Evolutionary conservation across 441 rosid genomes (phyloP), one percentile per base, ranked within the genome.

Genomic region (Breynia disticha): DNA sequence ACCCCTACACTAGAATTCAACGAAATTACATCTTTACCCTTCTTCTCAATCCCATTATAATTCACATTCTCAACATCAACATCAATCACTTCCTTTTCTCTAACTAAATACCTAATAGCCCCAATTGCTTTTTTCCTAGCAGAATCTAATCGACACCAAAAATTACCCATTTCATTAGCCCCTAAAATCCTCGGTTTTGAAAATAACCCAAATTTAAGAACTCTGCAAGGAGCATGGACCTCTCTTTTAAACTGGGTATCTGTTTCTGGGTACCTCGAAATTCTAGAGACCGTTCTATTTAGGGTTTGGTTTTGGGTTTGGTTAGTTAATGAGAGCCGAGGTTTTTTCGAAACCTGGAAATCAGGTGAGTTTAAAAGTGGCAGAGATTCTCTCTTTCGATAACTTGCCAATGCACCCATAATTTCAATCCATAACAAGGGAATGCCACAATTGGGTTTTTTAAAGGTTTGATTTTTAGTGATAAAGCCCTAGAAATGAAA

Each of bases 391-490:
- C 88, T 87, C 76, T 86, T 84, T 21, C 88, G 76, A 45, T 71
- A 70, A 65, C 69, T 70, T 11, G 86, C 66, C 52, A 84, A 62
- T 52, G 84, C 95, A 48, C 87, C 94, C 97, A 86, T 86, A 49
- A 65, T 61, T 70, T 75, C 32, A 24, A 24, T 24, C 32, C 32
- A 24, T 24, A 24, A 7, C 32, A 7, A 24, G 32, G 4, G 7
- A 24, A n/a, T n/a, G n/a, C 32, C 32, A 24, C 32, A 24, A 24
- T 7, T 24, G 7, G 4, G 32, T 24, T 24, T 24, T 24, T 24
- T 7, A 24, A 24, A 24, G 32, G 32, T 7, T 24, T 24, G 32
- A 24, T 3, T 3, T 2, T 24, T 2, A 24, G 32, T 3, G 32
- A 24, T 24, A 24, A 24, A 24, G 7, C 32, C 32, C 32, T 24